A percentile compares a stretch with the other conserved stretches of the same genome.
Evolutionary conservation across 2,329 filamentous ascomycete species (phyloP).

Genomic region (Fusarium neocosmosporiellum): DNA sequence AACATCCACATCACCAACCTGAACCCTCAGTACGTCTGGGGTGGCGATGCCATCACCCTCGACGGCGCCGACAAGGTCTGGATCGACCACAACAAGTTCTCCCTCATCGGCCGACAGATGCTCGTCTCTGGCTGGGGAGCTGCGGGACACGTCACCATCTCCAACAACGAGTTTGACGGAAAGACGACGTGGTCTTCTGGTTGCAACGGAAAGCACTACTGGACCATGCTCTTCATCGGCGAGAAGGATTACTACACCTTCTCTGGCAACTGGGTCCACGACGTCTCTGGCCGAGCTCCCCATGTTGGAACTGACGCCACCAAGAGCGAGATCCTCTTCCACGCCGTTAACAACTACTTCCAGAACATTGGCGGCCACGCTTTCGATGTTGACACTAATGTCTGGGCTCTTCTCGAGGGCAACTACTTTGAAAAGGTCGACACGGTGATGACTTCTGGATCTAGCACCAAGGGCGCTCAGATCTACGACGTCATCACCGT

Average conservation of each 20-base stretch:
- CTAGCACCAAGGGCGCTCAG: constrained; percentile 29
- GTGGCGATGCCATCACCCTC: constrained; percentile 66
- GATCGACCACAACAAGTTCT: constrained; percentile 65
- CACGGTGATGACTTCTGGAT: constrained; percentile 41
- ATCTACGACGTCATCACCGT: constrained; percentile 43
- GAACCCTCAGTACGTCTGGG: constrained; percentile 69
- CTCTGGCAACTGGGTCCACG: constrained; percentile 69
- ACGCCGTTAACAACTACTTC: constrained; percentile 72
- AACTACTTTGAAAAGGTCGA: constrained; percentile 67
- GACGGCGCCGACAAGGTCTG: constrained; percentile 57
- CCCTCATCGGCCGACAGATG: constrained; percentile 68
- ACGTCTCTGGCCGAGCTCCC: constrained; percentile 65
- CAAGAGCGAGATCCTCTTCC: constrained; percentile 58
- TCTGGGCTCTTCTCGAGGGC: constrained; percentile 63
- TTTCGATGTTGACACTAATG: constrained; percentile 60
- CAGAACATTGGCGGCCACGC: constrained; percentile 62
- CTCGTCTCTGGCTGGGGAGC: constrained; percentile 65
- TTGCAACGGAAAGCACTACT: constrained; percentile 70
- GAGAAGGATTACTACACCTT: constrained; percentile 53
- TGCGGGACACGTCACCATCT: constrained; percentile 66
- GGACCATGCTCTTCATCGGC: constrained; percentile 66
- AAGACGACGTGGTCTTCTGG: constrained; percentile 62
- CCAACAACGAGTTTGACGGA: constrained; percentile 69
- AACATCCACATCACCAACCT: constrained; percentile 65
- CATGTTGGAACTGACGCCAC: constrained; percentile 59